Evolutionary conservation across 1,284 basidiomycete genomes (phyloP).

Genomic region (Leccinum solheimii): DNA sequence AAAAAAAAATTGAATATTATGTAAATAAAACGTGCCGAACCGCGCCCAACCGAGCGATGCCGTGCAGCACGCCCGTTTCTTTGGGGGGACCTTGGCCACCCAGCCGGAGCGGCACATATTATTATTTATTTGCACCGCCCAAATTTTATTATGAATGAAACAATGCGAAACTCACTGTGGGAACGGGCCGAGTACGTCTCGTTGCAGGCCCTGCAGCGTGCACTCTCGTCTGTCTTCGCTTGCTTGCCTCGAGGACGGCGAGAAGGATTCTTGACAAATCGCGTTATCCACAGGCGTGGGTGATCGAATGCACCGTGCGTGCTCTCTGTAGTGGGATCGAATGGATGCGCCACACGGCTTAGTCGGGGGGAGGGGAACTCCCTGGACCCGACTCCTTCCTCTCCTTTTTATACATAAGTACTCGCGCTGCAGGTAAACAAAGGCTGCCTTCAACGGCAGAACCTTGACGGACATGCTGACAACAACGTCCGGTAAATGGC

Average conservation of each 20-base stretch:
- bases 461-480: conserved; percentile 14
- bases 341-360: conserved; percentile 17
- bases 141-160: conserved; percentile 23
- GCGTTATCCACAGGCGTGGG: conserved; percentile 27
- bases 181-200: conserved; percentile 15
- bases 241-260: conserved; percentile 36
- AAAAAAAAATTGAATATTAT: conserved; percentile 22
- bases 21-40: conserved; percentile 29
- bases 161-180: conserved; percentile 37
- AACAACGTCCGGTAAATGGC: conserved; percentile 11
- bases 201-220: conserved; percentile 13
- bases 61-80: conserved; percentile 17
- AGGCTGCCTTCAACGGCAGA: not conserved
- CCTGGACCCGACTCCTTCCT: not conserved
- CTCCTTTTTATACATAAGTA: conserved; percentile 21
- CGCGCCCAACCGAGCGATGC: conserved; percentile 22
- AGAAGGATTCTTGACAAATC: conserved; percentile 26
- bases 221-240: conserved; percentile 28
- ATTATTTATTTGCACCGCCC: conserved; percentile 26
- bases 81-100: conserved; percentile 24
- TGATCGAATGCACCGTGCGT: conserved; percentile 25
- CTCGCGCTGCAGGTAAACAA: conserved; percentile 4
- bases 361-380: not conserved
- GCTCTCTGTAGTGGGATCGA: conserved; percentile 12
- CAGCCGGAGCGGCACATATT: conserved; percentile 24